phyloP scores from a whole-genome alignment of 805 yeast genomes.

The Wickerhamiella sergipiensis region DNA sequence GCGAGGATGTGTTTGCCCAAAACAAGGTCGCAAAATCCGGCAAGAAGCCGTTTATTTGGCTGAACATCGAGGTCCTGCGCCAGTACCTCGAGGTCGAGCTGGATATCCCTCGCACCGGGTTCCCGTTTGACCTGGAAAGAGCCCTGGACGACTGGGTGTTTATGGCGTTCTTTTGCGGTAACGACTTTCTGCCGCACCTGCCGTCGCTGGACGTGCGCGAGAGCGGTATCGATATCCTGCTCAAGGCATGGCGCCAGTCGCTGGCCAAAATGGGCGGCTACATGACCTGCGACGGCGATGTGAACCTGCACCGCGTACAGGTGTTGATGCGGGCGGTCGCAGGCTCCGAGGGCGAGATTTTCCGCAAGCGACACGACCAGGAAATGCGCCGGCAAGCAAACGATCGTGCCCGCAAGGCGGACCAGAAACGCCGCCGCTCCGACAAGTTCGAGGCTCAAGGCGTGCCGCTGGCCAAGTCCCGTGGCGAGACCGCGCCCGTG shows the following conservation, averaged over 20 bases:
- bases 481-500: slow-evolving; percentile 64
- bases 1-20: slow-evolving; percentile 94
- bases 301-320: slow-evolving; percentile 68
- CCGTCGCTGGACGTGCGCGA: slow-evolving; percentile 93
- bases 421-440: slow-evolving; percentile 25
- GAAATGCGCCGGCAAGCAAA: slow-evolving; percentile 59
- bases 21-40: slow-evolving; percentile 32
- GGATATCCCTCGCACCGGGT: slow-evolving; percentile 50
- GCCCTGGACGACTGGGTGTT: slow-evolving; percentile 99
- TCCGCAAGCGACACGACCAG: slow-evolving; percentile 50
- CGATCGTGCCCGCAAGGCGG: slow-evolving; percentile 42
- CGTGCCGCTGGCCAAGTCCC: slow-evolving; percentile 33
- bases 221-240: slow-evolving; percentile 73
- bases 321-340: slow-evolving; percentile 51
- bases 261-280: slow-evolving; percentile 58
- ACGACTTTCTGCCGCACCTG: slow-evolving; percentile 92
- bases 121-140: slow-evolving; percentile 77
- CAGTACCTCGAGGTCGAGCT: slow-evolving; percentile 82
- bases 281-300: slow-evolving; percentile 79
- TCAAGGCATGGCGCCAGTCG: slow-evolving; percentile 67
- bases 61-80: slow-evolving; percentile 73
- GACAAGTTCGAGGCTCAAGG: slow-evolving; percentile 5
- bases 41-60: slow-evolving; percentile 84
- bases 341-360: slow-evolving; percentile 62
- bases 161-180: slow-evolving; percentile 97